phyloP scores from a whole-genome alignment of 345 rosid genomes.

The Litchi chinensis region DNA sequence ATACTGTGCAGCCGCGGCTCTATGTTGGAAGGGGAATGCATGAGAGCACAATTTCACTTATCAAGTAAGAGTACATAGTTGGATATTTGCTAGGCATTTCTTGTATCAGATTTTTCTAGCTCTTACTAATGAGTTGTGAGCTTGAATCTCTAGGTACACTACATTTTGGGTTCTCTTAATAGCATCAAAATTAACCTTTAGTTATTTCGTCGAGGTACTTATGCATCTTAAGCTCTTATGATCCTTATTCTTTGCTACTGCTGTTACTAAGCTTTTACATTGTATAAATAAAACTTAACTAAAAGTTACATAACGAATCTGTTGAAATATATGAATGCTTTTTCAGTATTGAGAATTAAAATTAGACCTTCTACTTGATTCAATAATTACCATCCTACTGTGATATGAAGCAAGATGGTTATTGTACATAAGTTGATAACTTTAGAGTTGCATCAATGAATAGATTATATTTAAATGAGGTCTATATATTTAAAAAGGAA shows the following conservation, averaged over 20 bases:
- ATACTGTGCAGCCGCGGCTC: slow-evolving; percentile 51
- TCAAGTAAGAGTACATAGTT: slow-evolving; percentile 42
- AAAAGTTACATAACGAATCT: background rate
- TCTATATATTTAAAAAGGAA: too few species aligned
- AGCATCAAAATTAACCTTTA: slow-evolving; percentile 56
- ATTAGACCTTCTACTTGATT: too few species aligned
- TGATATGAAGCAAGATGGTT: too few species aligned
- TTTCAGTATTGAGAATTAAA: background rate
- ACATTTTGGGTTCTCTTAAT: slow-evolving; percentile 60
- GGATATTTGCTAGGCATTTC: background rate
- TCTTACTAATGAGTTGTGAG: slow-evolving; percentile 7
- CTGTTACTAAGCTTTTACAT: background rate
- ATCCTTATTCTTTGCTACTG: background rate
- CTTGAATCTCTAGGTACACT: slow-evolving; percentile 48
- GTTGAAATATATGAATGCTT: background rate
- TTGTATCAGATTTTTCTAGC: background rate
- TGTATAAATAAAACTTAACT: too few species aligned
- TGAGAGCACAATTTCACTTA: slow-evolving; percentile 50
- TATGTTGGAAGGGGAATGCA: slow-evolving; percentile 69
- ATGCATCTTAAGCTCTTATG: background rate
- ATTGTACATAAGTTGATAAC: too few species aligned
- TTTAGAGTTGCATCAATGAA: too few species aligned
- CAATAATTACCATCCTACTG: too few species aligned
- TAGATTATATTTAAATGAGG: too few species aligned
- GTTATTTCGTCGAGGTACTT: slow-evolving; percentile 60